Base-by-base conservation (phyloP, 306 rosid species). In the Elaeagnus macrophylla region DNA sequence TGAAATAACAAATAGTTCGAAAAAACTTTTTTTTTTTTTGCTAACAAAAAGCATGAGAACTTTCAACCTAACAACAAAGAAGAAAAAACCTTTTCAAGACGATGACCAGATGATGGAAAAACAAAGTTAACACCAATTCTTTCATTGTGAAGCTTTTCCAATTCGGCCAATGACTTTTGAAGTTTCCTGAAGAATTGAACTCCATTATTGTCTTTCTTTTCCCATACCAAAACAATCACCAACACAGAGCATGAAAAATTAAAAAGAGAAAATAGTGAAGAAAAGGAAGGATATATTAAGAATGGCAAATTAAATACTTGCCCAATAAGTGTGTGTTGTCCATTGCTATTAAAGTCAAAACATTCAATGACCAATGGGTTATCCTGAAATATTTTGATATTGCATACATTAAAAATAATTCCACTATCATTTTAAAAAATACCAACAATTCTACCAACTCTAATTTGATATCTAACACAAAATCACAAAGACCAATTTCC, bases 341-440 rank as follows among this genome's bases (percentile, higher is more conserved):
- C 97, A 48, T 40, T 72, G 60, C 65, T 78, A 74, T 91, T 84
- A 82, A 91, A 91, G 82, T 86, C 87, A 73, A 81, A 91, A 70
- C 97, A 86, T 79, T 91, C 97, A 1, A 91, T 80, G 19, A 78
- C 13, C 71, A 91, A 67, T 19, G 89, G 94, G 70, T 67, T 78
- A 3, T 86, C 97, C 97, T 91, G 82, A 62, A 59, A 38, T 64
- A 61, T 44, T 51, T 16, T 3, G 53, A 61, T 42, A 49, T 10
- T 41, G 39, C 57, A 36, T 9, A 3, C 3, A 39, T 58, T 3
- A 12, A 47, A 13, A 2, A 55, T 17, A 43, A 37, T 13, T 18
- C 15, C 51, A 43, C 35, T 51, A 15, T 25, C 37, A 72, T 37
- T 53, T 61, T 53, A 48, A 19, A 35, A 12, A 54, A 49, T 35